phyloP scores from a whole-genome alignment of 768 basidiomycete genomes.

The Russula sp. region DNA sequence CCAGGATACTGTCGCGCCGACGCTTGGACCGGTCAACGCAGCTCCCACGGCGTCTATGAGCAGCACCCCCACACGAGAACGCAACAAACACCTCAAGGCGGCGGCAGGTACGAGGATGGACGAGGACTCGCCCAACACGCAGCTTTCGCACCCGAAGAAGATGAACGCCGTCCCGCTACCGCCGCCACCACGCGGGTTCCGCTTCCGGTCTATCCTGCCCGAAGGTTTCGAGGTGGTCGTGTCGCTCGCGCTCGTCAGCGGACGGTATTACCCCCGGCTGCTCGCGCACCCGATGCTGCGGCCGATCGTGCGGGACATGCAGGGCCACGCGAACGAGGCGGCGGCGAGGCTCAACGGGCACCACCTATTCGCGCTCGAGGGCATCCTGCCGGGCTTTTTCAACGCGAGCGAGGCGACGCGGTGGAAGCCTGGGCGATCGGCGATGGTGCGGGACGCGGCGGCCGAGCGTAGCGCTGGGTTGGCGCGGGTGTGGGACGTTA shows the following conservation, averaged over 20 bases:
- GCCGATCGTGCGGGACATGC: conserved; percentile 33
- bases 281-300: conserved; percentile 58
- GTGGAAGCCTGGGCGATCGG: conserved; percentile 46
- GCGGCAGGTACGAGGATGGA: conserved; percentile 25
- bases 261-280: conserved; percentile 75
- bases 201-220: conserved; percentile 60
- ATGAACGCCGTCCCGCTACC: conserved; percentile 45
- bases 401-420: conserved; percentile 65
- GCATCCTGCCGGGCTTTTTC: conserved; percentile 56
- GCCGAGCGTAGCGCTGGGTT: conserved; percentile 41
- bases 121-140: conserved; percentile 24
- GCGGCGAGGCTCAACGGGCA: conserved; percentile 34
- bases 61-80: conserved; percentile 1
- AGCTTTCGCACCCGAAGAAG: conserved; percentile 36
- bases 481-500: conserved; percentile 34
- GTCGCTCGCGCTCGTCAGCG: conserved; percentile 65
- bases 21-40: neutral
- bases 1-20: conserved; percentile 25
- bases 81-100: neutral
- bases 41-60: conserved; percentile 19
- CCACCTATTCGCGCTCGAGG: conserved; percentile 68
- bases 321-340: conserved; percentile 32
- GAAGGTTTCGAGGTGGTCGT: conserved; percentile 59
- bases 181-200: conserved; percentile 57
- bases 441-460: conserved; percentile 62